Base-by-base conservation (phyloP, 2,329 filamentous ascomycete genomes). In the Cladosporium austrohemisphaericum region DNA sequence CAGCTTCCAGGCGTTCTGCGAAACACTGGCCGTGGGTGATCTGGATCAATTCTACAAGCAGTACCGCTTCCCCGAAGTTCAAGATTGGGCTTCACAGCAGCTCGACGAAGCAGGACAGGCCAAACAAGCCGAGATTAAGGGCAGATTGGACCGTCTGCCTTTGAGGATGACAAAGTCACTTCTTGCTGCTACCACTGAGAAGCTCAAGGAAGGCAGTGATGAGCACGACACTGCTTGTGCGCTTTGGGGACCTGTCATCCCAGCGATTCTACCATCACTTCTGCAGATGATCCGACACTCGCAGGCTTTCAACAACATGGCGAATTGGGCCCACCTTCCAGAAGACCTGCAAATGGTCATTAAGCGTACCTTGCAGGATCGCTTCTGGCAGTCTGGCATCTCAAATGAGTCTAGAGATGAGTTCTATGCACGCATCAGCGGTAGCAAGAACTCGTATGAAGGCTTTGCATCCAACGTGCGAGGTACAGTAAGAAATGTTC, bases 301-400 rank as follows among this genome's bases (percentile, higher is more conserved):
- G 0, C 92, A 97, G 70, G 88, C 89, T 1, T 91, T 94, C 54
- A 90, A 95, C 64, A 91, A 95, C 60, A 81, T 88, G 1, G 75
- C 80, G 16, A 94, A 90, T 62, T 98, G 93, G 92, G 75, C 78
- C 8, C 80, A 84, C 25, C 71, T 95, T 13, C 85, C 90, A 1
- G 66, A 74, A 9, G 88, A 94, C 33, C 85, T 94, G 75, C 84
- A 84, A 51, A 72, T 78, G 4, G 81, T 95, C 45, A 86, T 97
- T 31, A 80, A 83, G 35, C 81, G 88, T 18, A 89, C 97, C 16
- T 73, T 98, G 18, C 95, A 90, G 11, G 93, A 98, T 68, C 80
- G 93, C 19, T 98, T 98, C 67, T 98, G 93, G 93, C 93, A 98
- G 73, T 89, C 91, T 5, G 93, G 93, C 8, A 98, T 98, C 43